A percentile compares a stretch with the other conserved stretches of the same genome.
phyloP scores from a whole-genome alignment of 345 rosid species.

The Microthlaspi erraticum region DNA sequence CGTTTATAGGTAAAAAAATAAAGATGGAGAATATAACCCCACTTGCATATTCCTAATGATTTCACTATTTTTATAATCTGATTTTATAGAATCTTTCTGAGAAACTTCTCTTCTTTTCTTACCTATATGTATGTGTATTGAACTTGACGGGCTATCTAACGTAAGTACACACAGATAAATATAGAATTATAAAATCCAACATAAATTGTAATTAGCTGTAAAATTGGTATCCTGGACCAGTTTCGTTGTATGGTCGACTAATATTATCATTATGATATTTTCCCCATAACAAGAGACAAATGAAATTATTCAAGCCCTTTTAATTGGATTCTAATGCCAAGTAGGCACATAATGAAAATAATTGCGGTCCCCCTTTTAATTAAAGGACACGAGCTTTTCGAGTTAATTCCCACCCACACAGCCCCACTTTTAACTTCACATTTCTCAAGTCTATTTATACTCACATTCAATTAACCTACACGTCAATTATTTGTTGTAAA shows the following conservation, averaged over 20 bases:
- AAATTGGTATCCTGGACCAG: constrained; percentile 35
- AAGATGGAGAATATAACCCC: constrained; percentile 11
- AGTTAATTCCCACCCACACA: constrained; percentile 37
- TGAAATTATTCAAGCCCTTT: constrained; percentile 6
- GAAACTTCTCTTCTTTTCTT: constrained; percentile 29
- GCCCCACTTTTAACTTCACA: constrained; percentile 32
- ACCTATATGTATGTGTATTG: constrained; percentile 18
- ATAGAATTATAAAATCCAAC: not conserved
- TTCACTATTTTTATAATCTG: not conserved
- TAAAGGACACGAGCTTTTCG: constrained; percentile 40
- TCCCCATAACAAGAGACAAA: constrained; percentile 7
- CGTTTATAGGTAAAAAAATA: constrained; percentile 5
- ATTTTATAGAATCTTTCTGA: not conserved
- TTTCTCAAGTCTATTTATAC: constrained; percentile 25
- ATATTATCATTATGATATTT: constrained; percentile 2
- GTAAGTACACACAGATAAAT: constrained; percentile 4
- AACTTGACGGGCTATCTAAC: constrained; percentile 32
- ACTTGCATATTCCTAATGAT: constrained; percentile 10
- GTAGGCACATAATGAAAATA: constrained; percentile 40
- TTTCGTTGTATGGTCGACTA: constrained; percentile 33
- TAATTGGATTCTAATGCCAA: constrained; percentile 40
- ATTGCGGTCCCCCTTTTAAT: constrained; percentile 24
- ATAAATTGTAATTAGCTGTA: constrained; percentile 37
- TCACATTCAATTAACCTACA: constrained; percentile 23
- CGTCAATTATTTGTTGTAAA: constrained; percentile 29